Evolutionary conservation across 2,329 filamentous ascomycete species (phyloP), one percentile per base, ranked within the genome.

Genomic region (Arthroderma uncinatum): DNA sequence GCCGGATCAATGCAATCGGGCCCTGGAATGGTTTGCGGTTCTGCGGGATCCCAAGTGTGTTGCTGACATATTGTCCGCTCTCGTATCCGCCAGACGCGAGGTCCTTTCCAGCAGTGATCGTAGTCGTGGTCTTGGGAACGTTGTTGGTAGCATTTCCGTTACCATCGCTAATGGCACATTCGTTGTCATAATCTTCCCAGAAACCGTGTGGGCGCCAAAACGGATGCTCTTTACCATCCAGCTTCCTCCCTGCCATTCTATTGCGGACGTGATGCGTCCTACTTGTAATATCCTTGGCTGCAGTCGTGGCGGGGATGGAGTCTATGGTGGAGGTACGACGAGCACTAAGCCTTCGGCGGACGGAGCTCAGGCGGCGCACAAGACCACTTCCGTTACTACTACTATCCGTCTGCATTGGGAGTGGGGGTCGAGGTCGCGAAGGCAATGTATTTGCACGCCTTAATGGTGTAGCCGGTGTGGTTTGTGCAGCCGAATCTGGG

Each of bases 171-270:
- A 67, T 68, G 16, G 71, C 68, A 4, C 67, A 67, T 7, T 74
- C 70, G 23, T 65, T 71, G 39, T 76, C 74, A 25, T 80, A 68
- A 39, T 79, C 79, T 39, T 83, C 80, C 81, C 81, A 84, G 67
- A 84, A 83, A n/a, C 77, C 77, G 37, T 78, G 77, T 1, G 82
- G 82, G 21, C 78, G 76, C 82, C 82, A 85, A 65, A 84, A 82
- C 1, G 82, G 81, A 61, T 83, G 78, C 4, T 82, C 67, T 40
- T 74, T 75, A 44, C 73, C 73, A 56, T 81, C 75, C 50, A 74
- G 69, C 21, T 74, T 70, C 54, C 73, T 69, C 36, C 71, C 73
- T 2, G 72, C 68, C 62, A 71, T 74, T 57, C 70, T 67, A 57
- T 76, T 75, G 59, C 67, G 71, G 8, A 73, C 71, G 19, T 37